phyloP scores from a whole-genome alignment of 306 rosid species.

The Ormosia semicastrata region DNA sequence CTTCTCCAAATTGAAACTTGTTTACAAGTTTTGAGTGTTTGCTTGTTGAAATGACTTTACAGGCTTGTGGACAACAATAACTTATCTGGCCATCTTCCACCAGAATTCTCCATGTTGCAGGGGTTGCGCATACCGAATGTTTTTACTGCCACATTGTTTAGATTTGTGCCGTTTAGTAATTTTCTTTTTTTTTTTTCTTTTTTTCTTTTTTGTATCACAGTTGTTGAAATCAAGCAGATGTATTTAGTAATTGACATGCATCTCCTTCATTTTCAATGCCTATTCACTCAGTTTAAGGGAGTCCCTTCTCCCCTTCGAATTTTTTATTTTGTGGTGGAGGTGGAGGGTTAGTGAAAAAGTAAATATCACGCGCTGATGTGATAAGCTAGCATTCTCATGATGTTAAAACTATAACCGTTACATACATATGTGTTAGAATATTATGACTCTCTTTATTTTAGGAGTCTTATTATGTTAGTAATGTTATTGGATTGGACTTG shows the following conservation, averaged over 20 bases:
- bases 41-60: constrained; percentile 31
- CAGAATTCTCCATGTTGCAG: constrained; percentile 43
- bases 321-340: too few species aligned
- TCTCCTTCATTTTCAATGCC: constrained; percentile 8
- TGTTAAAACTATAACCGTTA: not conserved
- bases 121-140: constrained; percentile 53
- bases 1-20: not conserved
- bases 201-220: not conserved
- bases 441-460: too few species aligned
- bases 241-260: constrained; percentile 1
- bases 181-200: too few species aligned
- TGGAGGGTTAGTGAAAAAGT: constrained; percentile 1
- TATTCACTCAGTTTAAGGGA: too few species aligned
- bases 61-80: constrained; percentile 70
- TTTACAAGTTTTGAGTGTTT: constrained; percentile 14
- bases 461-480: too few species aligned
- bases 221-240: too few species aligned
- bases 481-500: too few species aligned
- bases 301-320: too few species aligned
- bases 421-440: too few species aligned
- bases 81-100: constrained; percentile 55
- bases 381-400: not conserved
- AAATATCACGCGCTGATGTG: not conserved
- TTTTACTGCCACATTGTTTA: constrained; percentile 18
- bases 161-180: constrained; percentile 1